Base-by-base conservation (phyloP, 108 stramenopile species). In the Nitzschia sp. region DNA sequence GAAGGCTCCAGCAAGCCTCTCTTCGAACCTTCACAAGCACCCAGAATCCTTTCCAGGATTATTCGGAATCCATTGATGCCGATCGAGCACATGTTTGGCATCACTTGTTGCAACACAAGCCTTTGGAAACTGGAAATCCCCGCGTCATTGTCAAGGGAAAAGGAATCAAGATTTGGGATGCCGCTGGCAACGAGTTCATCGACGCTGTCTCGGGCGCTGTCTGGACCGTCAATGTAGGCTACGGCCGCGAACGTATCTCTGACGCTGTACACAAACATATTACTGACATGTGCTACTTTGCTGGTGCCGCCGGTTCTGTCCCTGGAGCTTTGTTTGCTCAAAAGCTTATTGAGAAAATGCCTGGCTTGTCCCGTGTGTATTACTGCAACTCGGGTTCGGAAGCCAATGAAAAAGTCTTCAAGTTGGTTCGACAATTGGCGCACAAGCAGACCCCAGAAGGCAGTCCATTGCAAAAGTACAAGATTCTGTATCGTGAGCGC, bases 401-500 rank as follows among this genome's bases (percentile, higher is more conserved):
- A 55, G 54, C 54, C 21, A 55, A 55, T 55, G 54, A 55, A 26
- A 55, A 55, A 26, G 54, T 55, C 54, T 55, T 55, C 21, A 55
- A 55, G 21, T 20, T 55, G 54, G 54, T 55, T 6, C 54, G 54
- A 22, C 54, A 55, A 55, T 25, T 55, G 21, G 54, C 54, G 3
- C 54, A 55, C 22, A 55, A 55, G 21, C 15, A 55, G 54, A 25
- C 12, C 8, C 19, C 12, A 20, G 54, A 20, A 21, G 17, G 17
- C 14, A 17, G 17, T 6, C 14, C 46, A 17, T 25, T 55, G 54
- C 24, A 26, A 21, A 55, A 55, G 54, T 55, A 55, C 54, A 55
- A 55, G 25, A 55, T 55, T 55, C 6, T 55, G 22, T 55, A 55
- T 24, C 54, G 54, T 3, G 54, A 55, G 12, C 21, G 54, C 5